These are phyloP conservation scores for Yamadazyma triangularis DNA, from an alignment of 1,139 yeast genomes.

Conservation along the genomic window DNA sequence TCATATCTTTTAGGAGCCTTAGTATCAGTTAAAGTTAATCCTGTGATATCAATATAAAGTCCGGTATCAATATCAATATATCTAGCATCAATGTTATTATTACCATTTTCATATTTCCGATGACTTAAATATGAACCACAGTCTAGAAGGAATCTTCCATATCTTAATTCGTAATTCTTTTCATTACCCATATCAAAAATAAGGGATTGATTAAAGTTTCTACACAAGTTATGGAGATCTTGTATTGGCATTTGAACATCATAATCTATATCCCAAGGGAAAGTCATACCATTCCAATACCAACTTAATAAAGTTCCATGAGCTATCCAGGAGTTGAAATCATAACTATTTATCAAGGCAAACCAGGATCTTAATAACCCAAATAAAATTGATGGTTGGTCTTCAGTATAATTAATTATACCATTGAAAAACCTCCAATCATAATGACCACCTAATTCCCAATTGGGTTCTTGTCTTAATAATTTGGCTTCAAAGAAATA, in stretches of 20 bases:
- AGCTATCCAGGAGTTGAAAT: slow-evolving; percentile 42
- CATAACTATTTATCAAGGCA: slow-evolving; percentile 23
- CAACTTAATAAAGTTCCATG: slow-evolving; percentile 51
- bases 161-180: slow-evolving; percentile 15
- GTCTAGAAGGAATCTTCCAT: slow-evolving; percentile 39
- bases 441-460: slow-evolving; percentile 33
- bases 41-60: slow-evolving; percentile 66
- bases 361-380: slow-evolving; percentile 32
- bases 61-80: slow-evolving; percentile 77
- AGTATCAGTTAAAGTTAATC: slow-evolving; percentile 39
- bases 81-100: slow-evolving; percentile 76
- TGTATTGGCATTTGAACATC: slow-evolving; percentile 53
- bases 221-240: slow-evolving; percentile 38
- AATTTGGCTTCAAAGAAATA: slow-evolving; percentile 51
- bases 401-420: slow-evolving; percentile 20
- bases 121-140: slow-evolving; percentile 33
- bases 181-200: slow-evolving; percentile 30
- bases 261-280: slow-evolving; percentile 54
- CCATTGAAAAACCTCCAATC: slow-evolving; percentile 47
- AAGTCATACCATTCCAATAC: slow-evolving; percentile 52
- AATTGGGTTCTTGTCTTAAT: slow-evolving; percentile 19
- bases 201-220: slow-evolving; percentile 38
- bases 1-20: slow-evolving; percentile 30
- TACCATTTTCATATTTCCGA: slow-evolving; percentile 32
- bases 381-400: slow-evolving; percentile 22